phyloP scores from a whole-genome alignment of 352 stramenopile species.

The Hyaloperonospora brassicae region DNA sequence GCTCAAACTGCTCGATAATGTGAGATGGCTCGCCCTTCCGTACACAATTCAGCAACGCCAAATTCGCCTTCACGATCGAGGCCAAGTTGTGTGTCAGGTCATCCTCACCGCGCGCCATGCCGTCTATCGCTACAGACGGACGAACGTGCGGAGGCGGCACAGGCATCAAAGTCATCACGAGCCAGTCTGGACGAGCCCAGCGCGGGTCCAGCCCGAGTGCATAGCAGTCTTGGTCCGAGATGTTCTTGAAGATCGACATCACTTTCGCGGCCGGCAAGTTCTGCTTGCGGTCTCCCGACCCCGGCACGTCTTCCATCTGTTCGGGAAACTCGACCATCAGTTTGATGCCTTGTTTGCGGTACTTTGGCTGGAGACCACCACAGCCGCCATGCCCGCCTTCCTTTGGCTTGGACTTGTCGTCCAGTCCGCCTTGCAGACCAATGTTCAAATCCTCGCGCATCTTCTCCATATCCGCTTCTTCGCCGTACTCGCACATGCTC shows the following conservation, averaged over 20 bases:
- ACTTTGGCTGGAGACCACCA: constrained; percentile 89
- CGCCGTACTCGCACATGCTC: constrained; percentile 80
- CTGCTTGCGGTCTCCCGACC: constrained; percentile 94
- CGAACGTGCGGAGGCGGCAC: constrained; percentile 97
- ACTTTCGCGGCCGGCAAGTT: constrained; percentile 92
- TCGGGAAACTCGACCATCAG: constrained; percentile 93
- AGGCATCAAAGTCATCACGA: constrained; percentile 97
- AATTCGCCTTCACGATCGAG: constrained; percentile 98
- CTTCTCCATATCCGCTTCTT: constrained; percentile 84
- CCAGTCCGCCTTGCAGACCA: constrained; percentile 69
- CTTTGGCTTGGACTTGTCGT: constrained; percentile 78
- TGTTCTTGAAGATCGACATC: constrained; percentile 96
- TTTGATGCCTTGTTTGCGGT: constrained; percentile 92
- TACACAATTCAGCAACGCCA: constrained; percentile 91
- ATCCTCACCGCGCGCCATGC: constrained; percentile 92
- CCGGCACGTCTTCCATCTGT: constrained; percentile 90
- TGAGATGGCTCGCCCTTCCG: constrained; percentile 92
- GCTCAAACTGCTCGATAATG: constrained; percentile 93
- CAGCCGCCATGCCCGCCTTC: constrained; percentile 77
- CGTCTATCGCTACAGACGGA: constrained; percentile 93
- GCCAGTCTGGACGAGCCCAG: constrained; percentile 95
- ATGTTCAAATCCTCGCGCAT: constrained; percentile 85
- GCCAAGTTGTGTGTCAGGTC: constrained; percentile 97
- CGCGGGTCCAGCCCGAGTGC: constrained; percentile 92
- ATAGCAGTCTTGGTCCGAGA: constrained; percentile 94